Evolutionary conservation across 1,139 yeast species (phyloP).

Genomic region (Lodderomyces jiufengensis): DNA sequence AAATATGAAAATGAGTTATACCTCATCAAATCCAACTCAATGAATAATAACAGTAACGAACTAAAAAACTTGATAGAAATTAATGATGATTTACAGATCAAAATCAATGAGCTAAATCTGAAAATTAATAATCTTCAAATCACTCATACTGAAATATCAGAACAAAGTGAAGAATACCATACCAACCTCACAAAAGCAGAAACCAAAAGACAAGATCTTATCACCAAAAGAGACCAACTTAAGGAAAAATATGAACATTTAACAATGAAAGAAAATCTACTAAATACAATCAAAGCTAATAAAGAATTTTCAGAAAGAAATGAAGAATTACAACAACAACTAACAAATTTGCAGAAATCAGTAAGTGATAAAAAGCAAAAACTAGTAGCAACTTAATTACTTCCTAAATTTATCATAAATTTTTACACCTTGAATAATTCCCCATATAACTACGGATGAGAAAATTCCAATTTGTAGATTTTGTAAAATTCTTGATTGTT

Average conservation of each 20-base stretch:
- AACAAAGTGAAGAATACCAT: conserved; percentile 32
- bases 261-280: conserved; percentile 45
- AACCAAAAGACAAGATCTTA: conserved; percentile 21
- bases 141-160: conserved; percentile 39
- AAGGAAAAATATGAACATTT: conserved; percentile 33
- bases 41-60: conserved; percentile 39
- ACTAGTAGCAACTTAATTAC: conserved; percentile 7
- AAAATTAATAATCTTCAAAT: conserved; percentile 31
- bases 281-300: conserved; percentile 45
- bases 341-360: conserved; percentile 20
- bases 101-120: conserved; percentile 26
- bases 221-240: conserved; percentile 18
- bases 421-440: conserved; percentile 8
- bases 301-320: conserved; percentile 39
- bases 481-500: conserved; percentile 45
- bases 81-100: conserved; percentile 31
- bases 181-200: conserved; percentile 24
- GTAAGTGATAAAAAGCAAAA: conserved; percentile 21
- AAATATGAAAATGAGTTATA: conserved; percentile 46
- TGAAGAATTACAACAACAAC: conserved; percentile 34
- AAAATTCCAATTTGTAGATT: conserved; percentile 21
- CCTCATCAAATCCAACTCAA: conserved; percentile 38
- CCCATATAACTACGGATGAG: conserved; percentile 16
- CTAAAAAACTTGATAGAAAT: conserved; percentile 37
- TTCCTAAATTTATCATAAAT: conserved; percentile 2